A percentile compares a stretch with the other conserved stretches of the same genome.
These are phyloP conservation scores for Primulina tabacum DNA, from an alignment of 257 asterid genomes.

Conservation along the genomic window DNA sequence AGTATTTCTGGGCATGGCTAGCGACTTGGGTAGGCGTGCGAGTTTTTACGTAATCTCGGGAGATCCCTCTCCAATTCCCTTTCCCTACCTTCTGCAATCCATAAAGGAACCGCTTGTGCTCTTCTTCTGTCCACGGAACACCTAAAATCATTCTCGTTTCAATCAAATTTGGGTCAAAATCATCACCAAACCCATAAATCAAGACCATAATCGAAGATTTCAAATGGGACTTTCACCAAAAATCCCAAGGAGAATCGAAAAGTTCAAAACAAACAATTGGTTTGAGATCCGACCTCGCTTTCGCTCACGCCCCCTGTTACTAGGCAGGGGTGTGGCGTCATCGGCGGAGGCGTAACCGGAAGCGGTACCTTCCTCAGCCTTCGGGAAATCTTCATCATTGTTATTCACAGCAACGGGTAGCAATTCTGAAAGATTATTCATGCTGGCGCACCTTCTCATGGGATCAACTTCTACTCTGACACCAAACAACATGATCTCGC, in stretches of 20 bases:
- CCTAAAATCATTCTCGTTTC: constrained; percentile 40
- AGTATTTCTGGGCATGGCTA: constrained; percentile 90
- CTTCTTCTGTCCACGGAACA: constrained; percentile 90
- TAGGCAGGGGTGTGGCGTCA: constrained; percentile 51
- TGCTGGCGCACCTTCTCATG: constrained; percentile 82
- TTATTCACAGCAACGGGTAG: constrained; percentile 28
- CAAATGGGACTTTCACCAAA: background rate
- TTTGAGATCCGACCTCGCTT: constrained; percentile 72
- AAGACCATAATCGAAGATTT: background rate
- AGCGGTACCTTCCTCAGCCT: constrained; percentile 31
- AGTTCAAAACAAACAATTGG: no score
- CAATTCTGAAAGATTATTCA: constrained; percentile 71
- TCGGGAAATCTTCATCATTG: constrained; percentile 29
- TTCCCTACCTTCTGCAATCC: constrained; percentile 79
- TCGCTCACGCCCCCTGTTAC: constrained; percentile 67
- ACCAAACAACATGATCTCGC: constrained; percentile 76
- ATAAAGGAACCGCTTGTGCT: constrained; percentile 73
- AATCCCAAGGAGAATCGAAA: background rate
- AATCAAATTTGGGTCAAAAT: background rate
- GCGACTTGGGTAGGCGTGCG: constrained; percentile 97
- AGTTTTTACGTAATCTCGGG: constrained; percentile 73
- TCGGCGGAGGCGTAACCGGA: constrained; percentile 76
- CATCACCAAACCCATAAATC: constrained; percentile 10
- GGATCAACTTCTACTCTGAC: constrained; percentile 79
- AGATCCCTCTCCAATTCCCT: constrained; percentile 93